Percentiles rank a stretch among this genome's conserved stretches.
These are phyloP conservation scores for Myrmaecium sp. DNA, from an alignment of 2,329 filamentous ascomycete species.

Conservation along the genomic window DNA sequence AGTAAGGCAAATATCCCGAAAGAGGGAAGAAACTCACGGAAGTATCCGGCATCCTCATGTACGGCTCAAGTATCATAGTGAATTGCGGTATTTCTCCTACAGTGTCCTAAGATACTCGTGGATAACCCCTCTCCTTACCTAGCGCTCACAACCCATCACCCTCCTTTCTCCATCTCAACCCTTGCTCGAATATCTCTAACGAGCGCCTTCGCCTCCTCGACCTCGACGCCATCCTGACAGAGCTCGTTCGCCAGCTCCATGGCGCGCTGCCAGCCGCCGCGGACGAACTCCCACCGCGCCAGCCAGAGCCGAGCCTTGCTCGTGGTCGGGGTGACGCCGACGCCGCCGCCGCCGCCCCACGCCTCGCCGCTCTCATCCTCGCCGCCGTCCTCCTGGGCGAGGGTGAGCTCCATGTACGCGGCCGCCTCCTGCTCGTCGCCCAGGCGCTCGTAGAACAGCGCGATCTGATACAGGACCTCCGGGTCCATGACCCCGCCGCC, in stretches of 20 bases:
- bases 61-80: too few species aligned
- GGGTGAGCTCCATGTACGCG: slow-evolving; percentile 87
- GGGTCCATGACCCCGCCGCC: slow-evolving; percentile 57
- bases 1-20: too few species aligned
- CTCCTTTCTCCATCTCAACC: slow-evolving; percentile 33
- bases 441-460: slow-evolving; percentile 69
- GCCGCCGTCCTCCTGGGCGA: slow-evolving; percentile 74
- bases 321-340: slow-evolving; percentile 79
- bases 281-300: slow-evolving; percentile 61
- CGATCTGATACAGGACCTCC: slow-evolving; percentile 80
- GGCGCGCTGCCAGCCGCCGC: slow-evolving; percentile 57
- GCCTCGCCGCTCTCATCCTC: slow-evolving; percentile 14
- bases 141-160: too few species aligned
- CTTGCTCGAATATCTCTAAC: slow-evolving; percentile 71
- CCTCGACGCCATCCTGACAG: slow-evolving; percentile 88
- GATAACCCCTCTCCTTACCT: too few species aligned
- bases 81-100: too few species aligned
- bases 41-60: too few species aligned
- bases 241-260: slow-evolving; percentile 75
- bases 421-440: slow-evolving; percentile 65
- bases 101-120: too few species aligned
- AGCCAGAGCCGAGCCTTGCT: slow-evolving; percentile 91
- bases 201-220: slow-evolving; percentile 90
- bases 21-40: too few species aligned
- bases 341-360: slow-evolving; percentile 31